Evolutionary conservation across 345 rosid genomes (phyloP), one percentile per base, ranked within the genome.

Genomic region (Arabis hirsuta): DNA sequence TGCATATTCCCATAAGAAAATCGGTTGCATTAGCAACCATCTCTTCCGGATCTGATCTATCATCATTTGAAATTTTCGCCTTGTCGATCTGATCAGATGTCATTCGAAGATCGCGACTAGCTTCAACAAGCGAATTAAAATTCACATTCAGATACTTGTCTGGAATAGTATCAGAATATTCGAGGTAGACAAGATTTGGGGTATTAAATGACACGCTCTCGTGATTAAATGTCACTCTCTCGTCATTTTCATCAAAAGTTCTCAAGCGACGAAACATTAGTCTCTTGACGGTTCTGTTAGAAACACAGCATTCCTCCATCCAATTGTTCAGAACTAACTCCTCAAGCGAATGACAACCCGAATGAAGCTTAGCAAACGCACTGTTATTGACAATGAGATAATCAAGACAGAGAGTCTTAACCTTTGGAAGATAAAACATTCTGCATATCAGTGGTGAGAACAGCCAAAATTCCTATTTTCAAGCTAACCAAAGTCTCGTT

Each of bases 401-500:
- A 2, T 3, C 48, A 59, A 59, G 48, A 59, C 48, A 59, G 6
- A 59, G 34, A 3, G 16, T 22, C 64, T 59, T 59, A 59, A 27
- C 19, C 19, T 59, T 59, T 6, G 64, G 64, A 59, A 59, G 64
- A 59, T 16, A 3, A 59, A 41, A 41, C 64, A 24, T 26, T 7
- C 1, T 42, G 11, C 12, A 2, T 20, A 3, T 9, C 2, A 60
- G 43, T 13, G 7, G 50, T 43, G 65, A 60, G 22, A 42, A 4
- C 13, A 60, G 43, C 51, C 26, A 7, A 24, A 3, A 24, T 2
- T 24, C 51, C 12, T 24, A 62, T 8, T 13, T 42, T 60, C 65
- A 60, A 7, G 51, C 51, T 60, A 60, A 60, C 65, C 65, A 60
- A 3, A 1, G 65, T 24, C 65, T 31, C 31, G 38, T 13, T 61